These are phyloP conservation scores for Suillus lakei DNA, from an alignment of 768 basidiomycete genomes.

Conservation along the genomic window DNA sequence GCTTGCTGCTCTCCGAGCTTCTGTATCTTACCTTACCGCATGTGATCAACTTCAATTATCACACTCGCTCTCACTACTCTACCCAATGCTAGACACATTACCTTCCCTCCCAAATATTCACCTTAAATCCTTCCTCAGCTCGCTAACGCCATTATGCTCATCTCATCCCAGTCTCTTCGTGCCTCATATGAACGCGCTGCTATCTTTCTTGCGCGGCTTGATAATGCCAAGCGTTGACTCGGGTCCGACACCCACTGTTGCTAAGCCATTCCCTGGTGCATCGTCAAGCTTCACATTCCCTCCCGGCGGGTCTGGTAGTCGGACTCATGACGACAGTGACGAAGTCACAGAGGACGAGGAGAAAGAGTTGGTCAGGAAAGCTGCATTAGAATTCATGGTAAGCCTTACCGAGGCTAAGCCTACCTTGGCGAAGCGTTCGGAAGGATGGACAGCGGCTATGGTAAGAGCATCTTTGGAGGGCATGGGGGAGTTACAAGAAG, in stretches of 20 bases:
- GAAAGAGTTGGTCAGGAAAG: conserved; percentile 67
- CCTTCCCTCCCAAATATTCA: conserved; percentile 57
- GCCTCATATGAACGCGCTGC: conserved; percentile 68
- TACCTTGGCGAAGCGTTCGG: conserved; percentile 65
- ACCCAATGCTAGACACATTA: conserved; percentile 77
- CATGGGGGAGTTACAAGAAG: conserved; percentile 79
- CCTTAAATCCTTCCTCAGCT: conserved; percentile 67
- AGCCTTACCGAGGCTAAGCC: conserved; percentile 78
- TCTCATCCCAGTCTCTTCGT: conserved; percentile 74
- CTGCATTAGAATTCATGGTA: conserved; percentile 84
- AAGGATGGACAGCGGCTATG: conserved; percentile 72
- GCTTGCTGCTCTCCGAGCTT: conserved; percentile 71
- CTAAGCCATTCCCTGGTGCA: conserved; percentile 45
- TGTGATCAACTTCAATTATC: conserved; percentile 65
- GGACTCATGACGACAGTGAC: conserved; percentile 34
- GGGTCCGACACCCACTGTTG: conserved; percentile 56
- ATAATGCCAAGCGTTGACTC: conserved; percentile 67
- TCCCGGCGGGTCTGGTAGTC: conserved; percentile 35
- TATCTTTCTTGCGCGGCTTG: conserved; percentile 71
- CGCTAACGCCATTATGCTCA: conserved; percentile 72
- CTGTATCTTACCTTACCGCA: conserved; percentile 68
- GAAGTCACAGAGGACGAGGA: conserved; percentile 62
- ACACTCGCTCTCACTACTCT: conserved; percentile 63
- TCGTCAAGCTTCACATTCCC: conserved; percentile 46
- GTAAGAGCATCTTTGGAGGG: conserved; percentile 82